These are phyloP conservation scores for Tylopilus plumbeoviolaceoides DNA, from an alignment of 768 basidiomycete species.

Conservation along the genomic window DNA sequence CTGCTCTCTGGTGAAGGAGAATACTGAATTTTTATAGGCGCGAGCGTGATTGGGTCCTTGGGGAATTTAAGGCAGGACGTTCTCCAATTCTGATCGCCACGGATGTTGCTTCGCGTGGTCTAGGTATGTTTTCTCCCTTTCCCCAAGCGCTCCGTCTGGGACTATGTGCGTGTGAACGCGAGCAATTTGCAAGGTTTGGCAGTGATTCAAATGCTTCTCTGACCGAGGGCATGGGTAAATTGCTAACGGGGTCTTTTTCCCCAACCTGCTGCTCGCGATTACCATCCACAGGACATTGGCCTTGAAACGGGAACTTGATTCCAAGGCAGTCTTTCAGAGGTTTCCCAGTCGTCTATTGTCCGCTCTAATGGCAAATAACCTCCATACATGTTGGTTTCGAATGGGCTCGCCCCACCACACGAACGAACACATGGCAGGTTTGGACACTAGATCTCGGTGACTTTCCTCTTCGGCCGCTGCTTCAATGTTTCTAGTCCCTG, in stretches of 20 bases:
- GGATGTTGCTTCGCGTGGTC: constrained; percentile 98
- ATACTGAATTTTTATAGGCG: constrained; percentile 45
- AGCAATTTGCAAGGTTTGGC: constrained; percentile 28
- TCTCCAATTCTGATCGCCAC: constrained; percentile 98
- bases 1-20: background rate
- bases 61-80: constrained; percentile 97
- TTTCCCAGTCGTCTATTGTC: constrained; percentile 22
- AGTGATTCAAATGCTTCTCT: constrained; percentile 22
- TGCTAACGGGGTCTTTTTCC: constrained; percentile 16
- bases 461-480: constrained; percentile 22
- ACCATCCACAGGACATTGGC: constrained; percentile 25
- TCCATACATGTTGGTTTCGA: constrained; percentile 21
- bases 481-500: constrained; percentile 18
- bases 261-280: constrained; percentile 22
- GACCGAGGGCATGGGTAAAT: constrained; percentile 20
- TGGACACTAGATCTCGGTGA: constrained; percentile 23
- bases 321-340: constrained; percentile 15
- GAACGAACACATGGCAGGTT: constrained; percentile 23
- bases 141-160: constrained; percentile 31
- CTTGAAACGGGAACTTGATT: constrained; percentile 20
- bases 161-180: constrained; percentile 30
- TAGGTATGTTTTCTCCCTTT: constrained; percentile 76
- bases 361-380: constrained; percentile 17
- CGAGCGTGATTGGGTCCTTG: constrained; percentile 98
- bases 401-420: constrained; percentile 16